Evolutionary conservation across 1,284 basidiomycete species (phyloP), one percentile per base, ranked within the genome.

Genomic region (Marasmius oreades): DNA sequence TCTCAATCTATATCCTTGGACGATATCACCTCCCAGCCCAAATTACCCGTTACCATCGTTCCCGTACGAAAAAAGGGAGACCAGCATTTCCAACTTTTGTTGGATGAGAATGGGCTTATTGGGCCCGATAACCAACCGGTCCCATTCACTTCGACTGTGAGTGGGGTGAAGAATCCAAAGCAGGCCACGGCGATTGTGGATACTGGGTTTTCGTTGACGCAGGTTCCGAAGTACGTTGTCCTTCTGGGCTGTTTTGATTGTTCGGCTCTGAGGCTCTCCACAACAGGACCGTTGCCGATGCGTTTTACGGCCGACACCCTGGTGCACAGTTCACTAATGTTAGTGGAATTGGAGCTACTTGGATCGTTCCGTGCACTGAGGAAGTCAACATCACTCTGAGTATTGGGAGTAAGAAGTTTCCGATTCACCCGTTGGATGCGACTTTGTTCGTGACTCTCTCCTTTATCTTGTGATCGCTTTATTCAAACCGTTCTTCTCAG

Each of bases 181-280:
- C 78, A 79, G 62, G 68, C 80, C 7, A 81, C 79, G 1, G 81
- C 78, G 18, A 72, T 88, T n/a, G 73, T 90, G 53, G 86, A 89
- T 63, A 81, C 83, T 2, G 87, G 87, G 0, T 89, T 86, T 66
- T 79, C 82, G 1, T 69, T 88, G n/a, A 80, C 85, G 18, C 86
- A 88, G 65, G 75, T 87, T 36, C 77, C 84, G 47, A 50, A 23
- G 37, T 44, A 39, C 16, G 16, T 45, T 26, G 23, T 48, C 14
- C 5, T 58, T 34, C 51, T 26, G 51, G 31, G 39, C 45, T 24
- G n/a, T 3, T n/a, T 12, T 7, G 7, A 24, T 31, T 31, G 5
- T 10, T 31, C 28, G 28, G 28, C 10, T 18, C 36, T 14, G 24
- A 39, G 16, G 31, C 50, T 44, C 50, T 54, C 22, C 8, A 20